phyloP scores from a whole-genome alignment of 805 yeast genomes.

The Kazachstania africana region DNA sequence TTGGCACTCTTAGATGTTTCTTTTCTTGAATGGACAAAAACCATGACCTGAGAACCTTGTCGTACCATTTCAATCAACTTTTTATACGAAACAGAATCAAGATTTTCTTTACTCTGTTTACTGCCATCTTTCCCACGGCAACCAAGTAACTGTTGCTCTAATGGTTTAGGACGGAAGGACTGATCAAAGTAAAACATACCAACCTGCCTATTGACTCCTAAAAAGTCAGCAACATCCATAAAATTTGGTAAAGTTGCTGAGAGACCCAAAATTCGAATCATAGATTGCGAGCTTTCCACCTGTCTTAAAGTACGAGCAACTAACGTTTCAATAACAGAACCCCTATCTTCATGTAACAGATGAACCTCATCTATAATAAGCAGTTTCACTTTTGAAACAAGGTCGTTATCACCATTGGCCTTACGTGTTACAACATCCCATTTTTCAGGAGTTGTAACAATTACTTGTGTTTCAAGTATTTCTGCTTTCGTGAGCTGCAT shows the following conservation, averaged over 20 bases:
- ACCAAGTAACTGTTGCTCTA: conserved; percentile 79
- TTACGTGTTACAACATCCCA: conserved; percentile 98
- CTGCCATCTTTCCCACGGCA: conserved; percentile 79
- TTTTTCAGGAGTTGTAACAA: conserved; percentile 91
- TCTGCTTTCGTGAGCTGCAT: conserved; percentile 83
- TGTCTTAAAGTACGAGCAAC: conserved; percentile 92
- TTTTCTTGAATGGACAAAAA: conserved; percentile 90
- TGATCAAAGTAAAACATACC: conserved; percentile 95
- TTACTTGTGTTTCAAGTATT: conserved; percentile 69
- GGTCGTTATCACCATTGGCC: conserved; percentile 75
- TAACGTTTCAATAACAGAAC: conserved; percentile 90
- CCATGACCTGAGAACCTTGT: conserved; percentile 83
- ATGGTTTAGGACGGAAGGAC: conserved; percentile 86
- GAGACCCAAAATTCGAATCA: conserved; percentile 87
- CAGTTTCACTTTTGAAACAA: conserved; percentile 73
- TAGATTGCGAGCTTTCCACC: conserved; percentile 85
- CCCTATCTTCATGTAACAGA: conserved; percentile 92
- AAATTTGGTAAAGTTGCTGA: conserved; percentile 91
- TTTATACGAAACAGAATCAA: conserved; percentile 68
- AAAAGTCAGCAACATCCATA: conserved; percentile 86
- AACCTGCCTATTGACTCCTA: conserved; percentile 77
- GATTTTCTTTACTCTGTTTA: conserved; percentile 50
- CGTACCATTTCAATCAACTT: conserved; percentile 56
- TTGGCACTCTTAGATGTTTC: conserved; percentile 82
- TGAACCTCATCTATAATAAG: conserved; percentile 95